Evolutionary conservation across 1,284 basidiomycete species (phyloP).

Genomic region (Erythrobasidium hasegawianum): DNA sequence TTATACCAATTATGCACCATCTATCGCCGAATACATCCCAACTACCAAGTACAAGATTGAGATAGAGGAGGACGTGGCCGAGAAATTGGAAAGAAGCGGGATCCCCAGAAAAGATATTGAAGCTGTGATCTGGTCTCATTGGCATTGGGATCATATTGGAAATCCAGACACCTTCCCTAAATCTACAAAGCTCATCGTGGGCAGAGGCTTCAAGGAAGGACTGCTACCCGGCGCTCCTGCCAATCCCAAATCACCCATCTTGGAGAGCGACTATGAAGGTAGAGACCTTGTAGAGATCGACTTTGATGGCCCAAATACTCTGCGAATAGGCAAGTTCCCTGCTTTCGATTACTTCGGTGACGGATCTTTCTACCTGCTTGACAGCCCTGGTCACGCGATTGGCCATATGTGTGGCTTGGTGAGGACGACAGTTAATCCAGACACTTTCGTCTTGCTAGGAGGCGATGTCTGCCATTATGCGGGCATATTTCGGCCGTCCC

Average conservation of each 20-base stretch:
- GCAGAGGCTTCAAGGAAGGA: background rate
- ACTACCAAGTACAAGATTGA: background rate
- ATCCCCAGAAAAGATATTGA: background rate
- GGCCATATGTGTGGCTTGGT: too few species aligned
- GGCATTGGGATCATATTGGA: constrained; percentile 1
- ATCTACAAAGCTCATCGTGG: background rate
- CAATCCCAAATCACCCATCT: background rate
- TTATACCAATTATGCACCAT: too few species aligned
- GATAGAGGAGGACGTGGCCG: background rate
- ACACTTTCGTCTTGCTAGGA: too few species aligned
- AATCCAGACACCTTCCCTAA: background rate
- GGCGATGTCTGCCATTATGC: too few species aligned
- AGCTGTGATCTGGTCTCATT: background rate
- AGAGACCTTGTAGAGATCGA: background rate
- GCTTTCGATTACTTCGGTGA: background rate
- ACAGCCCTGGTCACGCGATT: background rate
- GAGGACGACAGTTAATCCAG: too few species aligned
- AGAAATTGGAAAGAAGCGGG: background rate
- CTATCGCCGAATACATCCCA: too few species aligned
- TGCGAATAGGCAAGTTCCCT: background rate
- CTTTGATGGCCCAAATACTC: background rate
- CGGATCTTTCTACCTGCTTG: background rate
- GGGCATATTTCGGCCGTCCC: too few species aligned
- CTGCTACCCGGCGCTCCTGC: background rate
- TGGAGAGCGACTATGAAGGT: background rate